phyloP scores from a whole-genome alignment of 176 grass and related monocot genomes.

The Rhynchospora pubera region DNA sequence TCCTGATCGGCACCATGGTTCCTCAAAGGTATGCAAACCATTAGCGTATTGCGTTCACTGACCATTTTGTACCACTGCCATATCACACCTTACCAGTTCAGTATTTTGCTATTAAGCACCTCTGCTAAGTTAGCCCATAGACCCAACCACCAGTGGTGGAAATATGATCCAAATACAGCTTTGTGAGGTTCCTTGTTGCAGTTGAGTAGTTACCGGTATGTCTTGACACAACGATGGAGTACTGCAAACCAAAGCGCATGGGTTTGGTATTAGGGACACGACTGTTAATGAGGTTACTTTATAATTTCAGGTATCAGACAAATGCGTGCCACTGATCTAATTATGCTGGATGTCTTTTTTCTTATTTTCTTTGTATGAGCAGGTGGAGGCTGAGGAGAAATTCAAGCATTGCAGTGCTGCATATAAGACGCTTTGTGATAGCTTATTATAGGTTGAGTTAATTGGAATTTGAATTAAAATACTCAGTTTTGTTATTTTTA shows the following conservation, averaged over 20 bases:
- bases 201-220: constrained; percentile 6
- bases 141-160: background rate
- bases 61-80: background rate
- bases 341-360: background rate
- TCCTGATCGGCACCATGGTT: constrained; percentile 81
- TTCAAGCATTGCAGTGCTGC: constrained; percentile 90
- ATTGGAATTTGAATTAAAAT: background rate
- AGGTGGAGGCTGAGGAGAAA: constrained; percentile 82
- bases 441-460: constrained; percentile 20
- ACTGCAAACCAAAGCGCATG: background rate
- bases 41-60: background rate
- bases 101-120: background rate
- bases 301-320: background rate
- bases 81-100: background rate
- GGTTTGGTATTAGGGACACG: background rate
- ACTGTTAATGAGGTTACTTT: background rate
- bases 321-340: background rate
- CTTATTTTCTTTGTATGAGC: constrained; percentile 22
- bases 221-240: background rate
- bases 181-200: background rate
- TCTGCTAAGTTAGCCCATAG: background rate
- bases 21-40: constrained; percentile 46
- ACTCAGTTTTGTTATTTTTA: background rate
- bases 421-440: constrained; percentile 77
- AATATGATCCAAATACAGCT: background rate